Evolutionary conservation across 106 monocot genomes (phyloP), one percentile per base, ranked within the genome.

Genomic region (Phalaenopsis equestris): DNA sequence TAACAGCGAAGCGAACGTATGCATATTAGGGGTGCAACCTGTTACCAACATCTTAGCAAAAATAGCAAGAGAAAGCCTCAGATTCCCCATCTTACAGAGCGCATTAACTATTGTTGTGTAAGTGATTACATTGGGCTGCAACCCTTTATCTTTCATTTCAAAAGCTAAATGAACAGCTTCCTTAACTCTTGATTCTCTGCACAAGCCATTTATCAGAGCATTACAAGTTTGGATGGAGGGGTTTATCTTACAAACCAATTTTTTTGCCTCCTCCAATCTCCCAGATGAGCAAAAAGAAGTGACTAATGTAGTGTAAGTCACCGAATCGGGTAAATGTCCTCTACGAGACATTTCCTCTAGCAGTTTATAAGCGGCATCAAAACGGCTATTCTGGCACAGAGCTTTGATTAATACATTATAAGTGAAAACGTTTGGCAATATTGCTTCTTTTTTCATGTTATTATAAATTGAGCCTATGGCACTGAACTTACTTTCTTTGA

Each of bases 401-500:
- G 91, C 93, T 55, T 91, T 91, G 55, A 96, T 84, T 24, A 96
- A 90, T 2, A 96, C 82, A 72, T 96, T 96, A 73, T 90, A 92
- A 8, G 93, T 96, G 81, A 86, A 96, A 15, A 92, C 79, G 82
- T 96, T 93, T 8, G 96, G 90, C 67, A 84, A 83, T 30, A 96
- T 77, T 45, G 90, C 87, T 55, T 91, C 86, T 73, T 81, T 91
- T 86, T 83, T 96, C 96, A 96, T 93, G 75, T 90, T 87, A n/a
- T 48, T 72, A 67, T 91, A 96, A 1, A 92, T 78, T 6, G 91
- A 83, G 49, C 55, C 74, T 8, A 96, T 88, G 86, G 84, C 81
- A 45, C 74, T 78, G 47, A 93, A 91, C 79, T 72, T 88, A 72
- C 81, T 87, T 39, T 86, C 88, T 65, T 84, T 78, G 17, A 96